Conservation (phyloP, 225 moss, liverwort and hornwort genomes). For the Rhytidiadelphus loreus region DNA sequence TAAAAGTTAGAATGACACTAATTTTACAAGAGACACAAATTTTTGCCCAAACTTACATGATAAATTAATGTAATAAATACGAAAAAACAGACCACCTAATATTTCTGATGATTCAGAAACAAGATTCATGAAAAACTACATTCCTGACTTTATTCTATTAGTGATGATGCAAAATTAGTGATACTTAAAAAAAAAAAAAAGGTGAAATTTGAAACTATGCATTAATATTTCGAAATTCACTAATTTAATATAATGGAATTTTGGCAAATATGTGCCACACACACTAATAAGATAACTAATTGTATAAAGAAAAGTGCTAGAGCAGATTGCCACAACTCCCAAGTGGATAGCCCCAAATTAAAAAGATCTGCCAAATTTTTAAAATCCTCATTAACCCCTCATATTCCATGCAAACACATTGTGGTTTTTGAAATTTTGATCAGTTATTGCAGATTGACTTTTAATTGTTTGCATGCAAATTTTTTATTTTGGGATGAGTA, state of each 20-base stretch:
- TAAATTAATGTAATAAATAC: neutral
- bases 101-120: neutral
- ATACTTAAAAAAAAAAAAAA: neutral
- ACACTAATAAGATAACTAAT: neutral
- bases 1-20: neutral
- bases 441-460: accelerated
- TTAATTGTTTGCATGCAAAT: neutral
- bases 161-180: neutral
- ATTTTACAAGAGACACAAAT: neutral
- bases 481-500: neutral
- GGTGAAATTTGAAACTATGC: neutral
- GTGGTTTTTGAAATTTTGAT: neutral
- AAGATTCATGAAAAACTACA: neutral
- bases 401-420: neutral
- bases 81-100: neutral
- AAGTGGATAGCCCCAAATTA: accelerated
- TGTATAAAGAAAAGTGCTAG: too few species aligned
- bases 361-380: neutral
- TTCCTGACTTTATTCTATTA: accelerated
- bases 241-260: neutral
- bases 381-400: neutral
- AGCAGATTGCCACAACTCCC: too few species aligned
- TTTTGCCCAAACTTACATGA: accelerated
- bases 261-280: neutral
- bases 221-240: neutral